Evolutionary conservation across 1,284 basidiomycete genomes (phyloP), one percentile per base, ranked within the genome.

Genomic region (Ceratobasidium sp.): DNA sequence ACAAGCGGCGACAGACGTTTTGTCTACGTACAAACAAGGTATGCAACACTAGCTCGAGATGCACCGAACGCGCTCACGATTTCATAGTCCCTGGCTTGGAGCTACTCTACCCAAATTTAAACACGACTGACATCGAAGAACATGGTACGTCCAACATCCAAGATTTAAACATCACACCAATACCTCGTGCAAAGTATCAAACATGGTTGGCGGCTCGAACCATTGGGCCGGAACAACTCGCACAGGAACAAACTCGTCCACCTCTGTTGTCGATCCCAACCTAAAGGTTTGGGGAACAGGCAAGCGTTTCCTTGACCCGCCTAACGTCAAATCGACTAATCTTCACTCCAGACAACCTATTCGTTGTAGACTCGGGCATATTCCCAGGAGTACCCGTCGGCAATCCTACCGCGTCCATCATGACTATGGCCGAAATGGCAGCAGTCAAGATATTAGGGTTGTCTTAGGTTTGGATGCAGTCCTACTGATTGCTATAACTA

Each of bases 231-330:
- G 88, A 9, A 85, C 88, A 24, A 85, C 85, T 75, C 83, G 79
- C 45, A 88, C 89, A 65, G 85, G 85, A 19, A 81, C 83, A 15
- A 81, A 76, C 77, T 67, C 83, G 7, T 78, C 81, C 1, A 79
- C 51, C 60, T 81, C 82, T 11, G 89, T 90, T n/a, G 89, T 90
- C 24, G 89, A 90, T 77, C 80, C 84, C 60, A 89, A 89, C 79
- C 82, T 85, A n/a, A 88, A 88, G 79, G 89, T 90, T 8, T 86
- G 86, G 79, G 83, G 84, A 75, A 90, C 88, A n/a, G 84, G 89
- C 81, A 89, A 90, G 79, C 80, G 8, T 9, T 33, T 3, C 24
- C 29, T 4, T 36, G n/a, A 1, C 22, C 29, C 5, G 2, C 36
- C 27, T 14, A 7, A 5, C 5, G 36, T 1, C 45, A 17, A 14